phyloP scores from a whole-genome alignment of 1,284 basidiomycete species.

The Tausonia pullulans region DNA sequence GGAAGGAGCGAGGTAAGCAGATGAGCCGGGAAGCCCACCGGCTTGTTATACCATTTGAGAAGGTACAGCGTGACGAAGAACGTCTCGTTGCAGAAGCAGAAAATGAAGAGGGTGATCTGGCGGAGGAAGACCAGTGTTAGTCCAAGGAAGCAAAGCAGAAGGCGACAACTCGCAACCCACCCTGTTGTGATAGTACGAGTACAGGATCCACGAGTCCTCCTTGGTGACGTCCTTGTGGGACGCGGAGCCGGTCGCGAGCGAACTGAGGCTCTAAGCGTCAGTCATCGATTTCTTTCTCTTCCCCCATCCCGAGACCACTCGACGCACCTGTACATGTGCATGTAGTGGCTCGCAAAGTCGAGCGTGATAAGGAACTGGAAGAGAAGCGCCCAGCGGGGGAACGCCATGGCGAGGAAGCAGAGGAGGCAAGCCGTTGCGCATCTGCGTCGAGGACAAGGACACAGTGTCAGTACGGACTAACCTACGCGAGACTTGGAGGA shows the following conservation, averaged over 20 bases:
- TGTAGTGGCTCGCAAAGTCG: slow-evolving; percentile 97
- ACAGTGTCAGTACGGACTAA: not conserved
- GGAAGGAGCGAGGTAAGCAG: slow-evolving; percentile 17
- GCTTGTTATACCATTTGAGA: slow-evolving; percentile 68
- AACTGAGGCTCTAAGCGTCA: slow-evolving; percentile 42
- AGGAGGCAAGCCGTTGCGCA: slow-evolving; percentile 93
- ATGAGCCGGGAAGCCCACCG: slow-evolving; percentile 39
- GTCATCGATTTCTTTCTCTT: not conserved
- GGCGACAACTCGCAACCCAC: slow-evolving; percentile 41
- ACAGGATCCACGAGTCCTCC: slow-evolving; percentile 83
- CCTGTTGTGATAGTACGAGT: slow-evolving; percentile 86
- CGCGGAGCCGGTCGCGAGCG: slow-evolving; percentile 78
- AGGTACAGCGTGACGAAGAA: slow-evolving; percentile 96
- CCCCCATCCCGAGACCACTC: not conserved
- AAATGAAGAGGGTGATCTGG: slow-evolving; percentile 74
- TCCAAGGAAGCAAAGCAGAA: not conserved
- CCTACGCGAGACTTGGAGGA: not conserved
- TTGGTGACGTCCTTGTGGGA: slow-evolving; percentile 88
- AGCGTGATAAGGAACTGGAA: slow-evolving; percentile 95
- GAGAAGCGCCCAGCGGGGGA: slow-evolving; percentile 65
- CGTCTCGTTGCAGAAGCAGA: slow-evolving; percentile 94
- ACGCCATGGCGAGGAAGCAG: slow-evolving; percentile 84
- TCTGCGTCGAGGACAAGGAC: slow-evolving; percentile 36
- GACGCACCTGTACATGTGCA: slow-evolving; percentile 97
- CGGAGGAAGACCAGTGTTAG: not conserved